Evolutionary conservation across 768 basidiomycete species (phyloP).

Genomic region (Suillus hirtellus): DNA sequence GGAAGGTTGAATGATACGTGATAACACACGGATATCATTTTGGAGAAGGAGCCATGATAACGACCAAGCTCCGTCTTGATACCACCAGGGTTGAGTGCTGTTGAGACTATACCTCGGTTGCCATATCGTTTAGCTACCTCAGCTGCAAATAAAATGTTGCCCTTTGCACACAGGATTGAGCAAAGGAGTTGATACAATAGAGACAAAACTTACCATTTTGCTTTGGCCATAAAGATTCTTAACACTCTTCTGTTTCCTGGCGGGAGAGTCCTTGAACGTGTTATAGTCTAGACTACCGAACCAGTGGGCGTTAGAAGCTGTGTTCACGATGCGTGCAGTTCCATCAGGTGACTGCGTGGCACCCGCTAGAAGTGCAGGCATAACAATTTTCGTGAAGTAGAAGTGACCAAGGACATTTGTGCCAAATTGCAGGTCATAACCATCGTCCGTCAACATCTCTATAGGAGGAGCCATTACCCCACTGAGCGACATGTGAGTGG

Average conservation of each 20-base stretch:
- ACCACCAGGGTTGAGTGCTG: constrained; percentile 43
- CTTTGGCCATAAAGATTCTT: constrained; percentile 29
- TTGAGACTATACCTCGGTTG: constrained; percentile 45
- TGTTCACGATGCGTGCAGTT: constrained; percentile 38
- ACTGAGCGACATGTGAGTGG: neutral
- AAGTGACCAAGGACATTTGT: constrained; percentile 21
- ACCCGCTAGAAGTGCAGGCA: constrained; percentile 34
- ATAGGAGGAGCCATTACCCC: constrained; percentile 35
- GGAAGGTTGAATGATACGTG: too few relatives aligned
- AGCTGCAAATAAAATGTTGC: constrained; percentile 43
- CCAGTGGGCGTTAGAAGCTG: constrained; percentile 29
- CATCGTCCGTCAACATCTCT: constrained; percentile 27
- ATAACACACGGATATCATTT: constrained; percentile 15
- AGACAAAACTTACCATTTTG: constrained; percentile 28
- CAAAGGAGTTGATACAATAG: neutral
- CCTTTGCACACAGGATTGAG: constrained; percentile 29
- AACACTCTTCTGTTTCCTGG: constrained; percentile 9
- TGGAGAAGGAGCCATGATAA: neutral
- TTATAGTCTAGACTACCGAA: constrained; percentile 25
- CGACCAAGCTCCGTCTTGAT: constrained; percentile 28
- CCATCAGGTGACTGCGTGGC: constrained; percentile 33
- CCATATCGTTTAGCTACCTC: constrained; percentile 45
- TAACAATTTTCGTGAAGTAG: constrained; percentile 24
- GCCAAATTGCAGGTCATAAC: constrained; percentile 28
- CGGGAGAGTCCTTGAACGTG: constrained; percentile 30